phyloP scores from a whole-genome alignment of 78 protist species.

The slime mould (Dictyostelium discoideum) region dicty_2.7 NC_007089.4:5195001-5195500 shows the following conservation, averaged over 20 bases:
- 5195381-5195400: conserved; percentile 89
- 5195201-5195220: conserved; percentile 91
- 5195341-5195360: conserved; percentile 59
- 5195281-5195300: conserved; percentile 92
- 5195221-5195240: conserved; percentile 93
- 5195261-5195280: conserved; percentile 84
- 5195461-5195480: conserved; percentile 91
- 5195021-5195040: neutral
- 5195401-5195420: conserved; percentile 93
- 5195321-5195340: conserved; percentile 40
- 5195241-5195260: conserved; percentile 80
- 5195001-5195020: neutral
- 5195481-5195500: conserved; percentile 88
- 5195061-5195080: conserved; percentile 95
- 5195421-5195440: conserved; percentile 97
- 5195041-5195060: conserved; percentile 87
- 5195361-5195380: conserved; percentile 86
- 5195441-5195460: conserved; percentile 99
- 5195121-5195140: conserved; percentile 96
- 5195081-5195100: conserved; percentile 96
- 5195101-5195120: conserved; percentile 96
- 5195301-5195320: conserved; percentile 92
- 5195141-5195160: conserved; percentile 92
- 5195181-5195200: conserved; percentile 97
- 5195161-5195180: conserved; percentile 92